These are phyloP conservation scores for Podaxis sp. DNA, from an alignment of 768 basidiomycete species.

Conservation along the genomic window DNA sequence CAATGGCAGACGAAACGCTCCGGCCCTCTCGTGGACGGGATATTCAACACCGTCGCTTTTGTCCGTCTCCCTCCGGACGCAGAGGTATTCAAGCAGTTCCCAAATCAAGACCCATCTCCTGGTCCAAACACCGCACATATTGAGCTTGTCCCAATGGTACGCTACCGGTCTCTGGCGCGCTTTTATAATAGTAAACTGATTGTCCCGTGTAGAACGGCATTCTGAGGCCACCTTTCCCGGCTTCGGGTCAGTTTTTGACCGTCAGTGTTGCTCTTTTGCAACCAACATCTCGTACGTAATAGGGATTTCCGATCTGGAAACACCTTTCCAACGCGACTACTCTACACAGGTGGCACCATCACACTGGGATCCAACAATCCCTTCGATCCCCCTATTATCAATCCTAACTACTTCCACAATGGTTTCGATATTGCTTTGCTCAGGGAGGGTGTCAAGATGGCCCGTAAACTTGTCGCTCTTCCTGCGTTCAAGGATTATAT, in stretches of 20 bases:
- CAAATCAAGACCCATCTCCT: conserved; percentile 31
- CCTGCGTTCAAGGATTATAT: conserved; percentile 28
- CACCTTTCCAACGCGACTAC: not conserved
- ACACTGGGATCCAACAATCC: conserved; percentile 39
- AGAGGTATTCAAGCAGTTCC: conserved; percentile 26
- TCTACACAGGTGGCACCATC: conserved; percentile 27
- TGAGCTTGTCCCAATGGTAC: conserved; percentile 34
- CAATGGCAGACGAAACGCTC: conserved; percentile 28
- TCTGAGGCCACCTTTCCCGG: conserved; percentile 21
- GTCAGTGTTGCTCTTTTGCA: conserved; percentile 27
- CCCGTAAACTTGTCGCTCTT: conserved; percentile 22
- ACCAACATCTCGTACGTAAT: conserved; percentile 34
- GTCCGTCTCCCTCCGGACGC: conserved; percentile 28
- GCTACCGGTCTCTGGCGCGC: not conserved
- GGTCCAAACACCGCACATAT: conserved; percentile 35
- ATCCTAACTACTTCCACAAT: conserved; percentile 42
- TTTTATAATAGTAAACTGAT: not conserved
- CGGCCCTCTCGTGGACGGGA: conserved; percentile 24
- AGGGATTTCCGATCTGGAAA: not conserved
- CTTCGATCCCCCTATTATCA: conserved; percentile 44
- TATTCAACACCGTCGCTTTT: conserved; percentile 25
- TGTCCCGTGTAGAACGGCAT: not conserved
- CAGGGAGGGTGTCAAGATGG: conserved; percentile 22
- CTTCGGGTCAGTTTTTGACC: conserved; percentile 31
- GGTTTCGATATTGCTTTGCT: conserved; percentile 27